These are phyloP conservation scores for Phytophthora chlamydospora DNA, from an alignment of 352 stramenopile species.

Conservation along the genomic window DNA sequence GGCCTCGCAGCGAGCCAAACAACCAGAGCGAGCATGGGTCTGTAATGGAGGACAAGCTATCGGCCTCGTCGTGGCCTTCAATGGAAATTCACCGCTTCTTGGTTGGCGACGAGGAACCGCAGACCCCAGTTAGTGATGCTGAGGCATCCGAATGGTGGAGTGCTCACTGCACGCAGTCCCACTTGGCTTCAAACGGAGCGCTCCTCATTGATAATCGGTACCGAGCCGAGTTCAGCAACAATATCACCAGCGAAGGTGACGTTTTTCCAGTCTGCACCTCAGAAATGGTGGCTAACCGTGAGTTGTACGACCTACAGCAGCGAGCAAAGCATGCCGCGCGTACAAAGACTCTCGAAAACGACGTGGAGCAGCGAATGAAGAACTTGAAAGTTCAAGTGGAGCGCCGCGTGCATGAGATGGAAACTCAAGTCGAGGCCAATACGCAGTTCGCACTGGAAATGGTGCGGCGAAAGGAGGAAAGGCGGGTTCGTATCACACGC, in stretches of 20 bases:
- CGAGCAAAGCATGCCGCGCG: conserved; percentile 15
- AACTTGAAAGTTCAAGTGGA: conserved; percentile 31
- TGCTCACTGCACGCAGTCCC: conserved; percentile 60
- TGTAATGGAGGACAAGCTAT: neutral
- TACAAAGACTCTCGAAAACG: conserved; percentile 21
- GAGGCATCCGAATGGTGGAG: conserved; percentile 64
- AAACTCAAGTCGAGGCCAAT: conserved; percentile 62
- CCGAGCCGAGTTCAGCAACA: conserved; percentile 29
- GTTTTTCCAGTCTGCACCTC: conserved; percentile 44
- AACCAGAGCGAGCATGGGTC: conserved; percentile 7
- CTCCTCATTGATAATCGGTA: conserved; percentile 16
- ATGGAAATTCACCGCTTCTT: conserved; percentile 50
- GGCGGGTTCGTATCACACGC: conserved; percentile 37
- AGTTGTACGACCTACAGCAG: conserved; percentile 49
- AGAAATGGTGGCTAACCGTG: conserved; percentile 54
- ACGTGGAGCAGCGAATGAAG: conserved; percentile 30
- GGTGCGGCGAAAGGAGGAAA: conserved; percentile 29
- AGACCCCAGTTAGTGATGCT: conserved; percentile 29
- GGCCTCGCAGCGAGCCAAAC: conserved; percentile 31
- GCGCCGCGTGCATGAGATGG: conserved; percentile 56
- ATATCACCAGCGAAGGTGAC: conserved; percentile 27
- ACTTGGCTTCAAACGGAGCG: conserved; percentile 30
- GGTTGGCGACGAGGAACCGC: conserved; percentile 14
- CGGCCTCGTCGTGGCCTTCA: conserved; percentile 17
- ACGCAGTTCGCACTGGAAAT: conserved; percentile 55